phyloP scores from a whole-genome alignment of 1,284 basidiomycete genomes.

The Pseudozyma hubeiensis region DNA sequence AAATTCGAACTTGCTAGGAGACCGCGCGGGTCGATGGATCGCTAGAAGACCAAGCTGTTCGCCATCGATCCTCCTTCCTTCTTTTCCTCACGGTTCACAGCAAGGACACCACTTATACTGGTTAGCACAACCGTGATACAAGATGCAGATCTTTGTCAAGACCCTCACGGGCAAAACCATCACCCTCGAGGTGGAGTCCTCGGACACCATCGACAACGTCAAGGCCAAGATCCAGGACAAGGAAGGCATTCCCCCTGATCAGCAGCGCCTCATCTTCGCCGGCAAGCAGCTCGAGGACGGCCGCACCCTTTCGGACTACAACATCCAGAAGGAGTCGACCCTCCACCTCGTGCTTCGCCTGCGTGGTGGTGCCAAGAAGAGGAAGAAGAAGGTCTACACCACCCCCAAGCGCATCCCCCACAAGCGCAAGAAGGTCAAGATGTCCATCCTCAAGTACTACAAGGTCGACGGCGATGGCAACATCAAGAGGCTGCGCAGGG shows the following conservation, averaged over 20 bases:
- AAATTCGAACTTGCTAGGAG: neutral
- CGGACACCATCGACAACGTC: conserved; percentile 69
- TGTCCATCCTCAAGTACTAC: conserved; percentile 99
- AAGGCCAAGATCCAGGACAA: conserved; percentile 73
- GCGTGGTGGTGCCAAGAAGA: conserved; percentile 97
- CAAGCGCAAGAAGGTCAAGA: conserved; percentile 99
- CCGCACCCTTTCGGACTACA: conserved; percentile 74
- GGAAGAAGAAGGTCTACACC: conserved; percentile 99
- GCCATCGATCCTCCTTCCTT: conserved; percentile 13
- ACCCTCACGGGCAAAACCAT: conserved; percentile 70
- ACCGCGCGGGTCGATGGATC: no score
- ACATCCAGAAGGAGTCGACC: conserved; percentile 79
- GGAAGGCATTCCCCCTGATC: conserved; percentile 87
- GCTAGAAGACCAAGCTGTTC: conserved; percentile 4
- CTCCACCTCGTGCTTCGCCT: conserved; percentile 72
- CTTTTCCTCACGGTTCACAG: neutral
- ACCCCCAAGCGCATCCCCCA: conserved; percentile 99
- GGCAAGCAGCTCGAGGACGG: conserved; percentile 87
- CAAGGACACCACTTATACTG: conserved; percentile 62
- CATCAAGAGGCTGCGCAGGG: conserved; percentile 97
- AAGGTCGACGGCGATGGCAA: conserved; percentile 99
- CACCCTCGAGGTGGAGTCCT: conserved; percentile 70
- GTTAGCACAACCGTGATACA: conserved; percentile 59
- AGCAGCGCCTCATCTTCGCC: conserved; percentile 97
- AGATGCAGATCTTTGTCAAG: conserved; percentile 67